Base-by-base conservation (phyloP, 352 stramenopile species). In the Pythium brachiatum region DNA sequence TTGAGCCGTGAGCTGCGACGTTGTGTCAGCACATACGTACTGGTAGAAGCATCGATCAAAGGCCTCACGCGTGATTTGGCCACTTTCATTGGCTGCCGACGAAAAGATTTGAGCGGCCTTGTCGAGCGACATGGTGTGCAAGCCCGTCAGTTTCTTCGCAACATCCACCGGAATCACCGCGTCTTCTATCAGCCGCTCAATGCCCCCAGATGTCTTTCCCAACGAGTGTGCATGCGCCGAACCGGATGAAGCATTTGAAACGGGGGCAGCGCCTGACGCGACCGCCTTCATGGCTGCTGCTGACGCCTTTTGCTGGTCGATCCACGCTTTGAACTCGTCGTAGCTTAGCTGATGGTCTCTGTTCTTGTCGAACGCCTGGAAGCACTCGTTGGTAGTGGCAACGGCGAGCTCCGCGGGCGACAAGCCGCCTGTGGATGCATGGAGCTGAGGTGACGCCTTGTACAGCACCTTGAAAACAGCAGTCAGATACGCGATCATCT, bases 381-480 rank as follows among this genome's bases (percentile, higher is more conserved):
- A 96, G 31, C 88, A 95, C 57, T 89, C 76, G 7, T 69, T 61
- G n/a, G 81, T 90, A 0, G 88, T 96, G 1, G 72, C 81, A n/a
- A 63, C 62, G 12, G 88, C 87, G n/a, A 96, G 66, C 53, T 94
- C 70, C 20, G 76, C 58, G 0, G 88, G 77, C 21, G 52, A 76
- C 72, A 89, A 76, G 15, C 57, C 62, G 16, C 74, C 71, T 13
- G 80, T 89, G 41, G 83, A 81, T 1, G 43, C 32, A 46, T 78
- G 57, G 7, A 94, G 36, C 15, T 90, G 68, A 1, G 85, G 83
- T 1, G 83, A 92, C 18, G 82, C 86, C 64, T 94, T 90, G 71
- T 89, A 94, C 41, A 96, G 78, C 12, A 97, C 74, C 54, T 90
- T 92, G 64, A 96, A 97, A 7, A 96, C 72, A 15, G 82, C 79